These are phyloP conservation scores for Backusella psychrophila DNA, from an alignment of 192 early-diverging fungal genomes.

Conservation along the genomic window DNA sequence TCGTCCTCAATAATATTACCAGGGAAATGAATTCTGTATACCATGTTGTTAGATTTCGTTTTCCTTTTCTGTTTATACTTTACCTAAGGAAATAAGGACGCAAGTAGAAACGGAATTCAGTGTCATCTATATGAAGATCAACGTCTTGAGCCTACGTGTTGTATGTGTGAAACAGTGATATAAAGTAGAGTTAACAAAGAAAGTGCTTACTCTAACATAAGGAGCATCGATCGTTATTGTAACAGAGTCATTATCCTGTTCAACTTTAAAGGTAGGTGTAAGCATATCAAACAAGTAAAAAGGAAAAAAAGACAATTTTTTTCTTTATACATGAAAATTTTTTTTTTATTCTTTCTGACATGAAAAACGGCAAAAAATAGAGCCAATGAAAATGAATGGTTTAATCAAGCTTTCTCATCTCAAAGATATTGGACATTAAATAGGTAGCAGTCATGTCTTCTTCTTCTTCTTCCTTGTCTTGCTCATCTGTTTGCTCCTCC, in stretches of 20 bases:
- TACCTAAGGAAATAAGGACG: constrained; percentile 91
- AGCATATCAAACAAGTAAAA: constrained; percentile 61
- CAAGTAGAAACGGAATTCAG: constrained; percentile 85
- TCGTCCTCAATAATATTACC: constrained; percentile 85
- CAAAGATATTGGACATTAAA: neutral
- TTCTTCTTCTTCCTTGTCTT: neutral
- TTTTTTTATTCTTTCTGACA: neutral
- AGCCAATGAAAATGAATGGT: neutral
- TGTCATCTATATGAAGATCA: constrained; percentile 80
- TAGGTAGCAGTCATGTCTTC: neutral
- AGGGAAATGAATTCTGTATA: constrained; percentile 71
- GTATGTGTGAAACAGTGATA: neutral
- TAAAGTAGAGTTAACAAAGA: too few relatives aligned
- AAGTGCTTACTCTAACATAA: constrained; percentile 62
- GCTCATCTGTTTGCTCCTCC: neutral
- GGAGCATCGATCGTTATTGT: constrained; percentile 77
- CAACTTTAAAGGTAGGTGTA: constrained; percentile 80
- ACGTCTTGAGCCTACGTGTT: constrained; percentile 71
- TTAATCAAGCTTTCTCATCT: constrained; percentile 6
- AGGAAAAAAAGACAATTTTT: neutral
- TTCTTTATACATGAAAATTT: neutral
- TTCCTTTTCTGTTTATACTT: neutral
- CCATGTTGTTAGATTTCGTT: neutral
- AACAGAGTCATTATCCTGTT: constrained; percentile 76
- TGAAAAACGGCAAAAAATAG: neutral